These are phyloP conservation scores for Elongisporangium senticosum DNA, from an alignment of 352 stramenopile genomes.

Conservation along the genomic window DNA sequence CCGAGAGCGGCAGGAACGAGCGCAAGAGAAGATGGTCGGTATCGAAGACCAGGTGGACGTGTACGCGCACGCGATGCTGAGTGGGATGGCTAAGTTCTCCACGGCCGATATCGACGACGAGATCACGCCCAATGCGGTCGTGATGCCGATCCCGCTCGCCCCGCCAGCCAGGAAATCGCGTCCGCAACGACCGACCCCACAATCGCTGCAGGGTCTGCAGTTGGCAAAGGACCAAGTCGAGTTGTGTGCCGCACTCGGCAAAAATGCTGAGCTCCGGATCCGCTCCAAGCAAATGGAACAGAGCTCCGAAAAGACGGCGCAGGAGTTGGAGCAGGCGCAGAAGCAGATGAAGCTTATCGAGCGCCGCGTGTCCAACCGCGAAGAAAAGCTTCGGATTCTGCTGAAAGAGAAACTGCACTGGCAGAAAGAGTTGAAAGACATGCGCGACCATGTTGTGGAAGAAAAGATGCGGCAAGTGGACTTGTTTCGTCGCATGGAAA, in stretches of 20 bases:
- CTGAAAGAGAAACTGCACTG: slow-evolving; percentile 69
- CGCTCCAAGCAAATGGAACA: slow-evolving; percentile 44
- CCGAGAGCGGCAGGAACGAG: slow-evolving; percentile 26
- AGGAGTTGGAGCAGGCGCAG: slow-evolving; percentile 40
- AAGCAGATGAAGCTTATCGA: slow-evolving; percentile 61
- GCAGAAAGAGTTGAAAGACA: slow-evolving; percentile 58
- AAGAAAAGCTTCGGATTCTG: slow-evolving; percentile 53
- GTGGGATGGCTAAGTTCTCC: slow-evolving; percentile 1
- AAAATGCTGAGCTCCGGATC: slow-evolving; percentile 63
- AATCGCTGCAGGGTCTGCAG: not conserved
- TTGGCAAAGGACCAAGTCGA: slow-evolving; percentile 49
- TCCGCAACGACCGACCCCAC: not conserved
- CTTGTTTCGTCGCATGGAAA: slow-evolving; percentile 49
- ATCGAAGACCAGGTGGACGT: slow-evolving; percentile 16
- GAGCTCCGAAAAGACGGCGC: slow-evolving; percentile 34
- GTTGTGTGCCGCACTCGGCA: slow-evolving; percentile 46
- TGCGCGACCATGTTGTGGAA: slow-evolving; percentile 52
- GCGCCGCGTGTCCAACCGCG: slow-evolving; percentile 43
- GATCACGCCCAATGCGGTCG: not conserved
- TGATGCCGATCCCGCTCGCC: slow-evolving; percentile 8
- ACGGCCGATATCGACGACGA: slow-evolving; percentile 1
- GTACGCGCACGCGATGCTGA: slow-evolving; percentile 19
- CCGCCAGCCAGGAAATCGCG: slow-evolving; percentile 5
- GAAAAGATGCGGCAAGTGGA: slow-evolving; percentile 73
- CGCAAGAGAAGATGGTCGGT: slow-evolving; percentile 1